phyloP scores from a whole-genome alignment of 352 stramenopile species.

The Pythium scleroteichum region DNA sequence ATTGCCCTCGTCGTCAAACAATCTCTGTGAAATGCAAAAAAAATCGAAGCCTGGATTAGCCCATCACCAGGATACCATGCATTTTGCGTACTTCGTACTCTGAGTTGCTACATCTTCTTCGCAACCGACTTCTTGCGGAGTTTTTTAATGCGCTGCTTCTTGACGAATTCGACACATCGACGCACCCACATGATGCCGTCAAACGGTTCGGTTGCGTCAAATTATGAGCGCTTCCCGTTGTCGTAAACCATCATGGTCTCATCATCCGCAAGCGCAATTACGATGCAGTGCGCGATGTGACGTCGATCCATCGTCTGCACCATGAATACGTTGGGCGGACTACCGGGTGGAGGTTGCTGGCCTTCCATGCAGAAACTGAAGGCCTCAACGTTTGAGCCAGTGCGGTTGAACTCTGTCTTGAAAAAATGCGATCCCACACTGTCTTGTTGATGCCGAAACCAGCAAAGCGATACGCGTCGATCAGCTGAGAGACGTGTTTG shows the following conservation, averaged over 20 bases:
- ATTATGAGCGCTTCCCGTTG: not conserved
- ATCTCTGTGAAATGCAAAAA: too few relatives aligned
- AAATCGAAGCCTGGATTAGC: not conserved
- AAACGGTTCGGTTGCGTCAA: slow-evolving; percentile 2
- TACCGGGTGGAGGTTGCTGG: too few relatives aligned
- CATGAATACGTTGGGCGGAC: slow-evolving; percentile 1
- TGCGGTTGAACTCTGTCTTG: too few relatives aligned
- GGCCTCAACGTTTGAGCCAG: too few relatives aligned
- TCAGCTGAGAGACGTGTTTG: not conserved
- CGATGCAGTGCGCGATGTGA: slow-evolving; percentile 5
- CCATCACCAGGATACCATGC: not conserved
- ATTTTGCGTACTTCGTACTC: not conserved
- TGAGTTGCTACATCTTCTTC: too few relatives aligned
- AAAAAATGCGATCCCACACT: too few relatives aligned
- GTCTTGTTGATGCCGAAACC: too few relatives aligned
- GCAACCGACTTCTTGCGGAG: not conserved
- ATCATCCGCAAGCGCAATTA: not conserved
- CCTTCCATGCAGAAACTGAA: too few relatives aligned
- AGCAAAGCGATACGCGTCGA: too few relatives aligned
- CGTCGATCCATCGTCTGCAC: slow-evolving; percentile 1
- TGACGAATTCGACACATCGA: slow-evolving; percentile 3
- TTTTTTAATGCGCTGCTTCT: not conserved
- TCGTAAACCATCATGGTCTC: slow-evolving; percentile 11
- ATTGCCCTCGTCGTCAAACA: not conserved
- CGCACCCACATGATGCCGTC: slow-evolving; percentile 11